Conservation (phyloP, 345 rosid species). For the Corchorus olitorius region DNA sequence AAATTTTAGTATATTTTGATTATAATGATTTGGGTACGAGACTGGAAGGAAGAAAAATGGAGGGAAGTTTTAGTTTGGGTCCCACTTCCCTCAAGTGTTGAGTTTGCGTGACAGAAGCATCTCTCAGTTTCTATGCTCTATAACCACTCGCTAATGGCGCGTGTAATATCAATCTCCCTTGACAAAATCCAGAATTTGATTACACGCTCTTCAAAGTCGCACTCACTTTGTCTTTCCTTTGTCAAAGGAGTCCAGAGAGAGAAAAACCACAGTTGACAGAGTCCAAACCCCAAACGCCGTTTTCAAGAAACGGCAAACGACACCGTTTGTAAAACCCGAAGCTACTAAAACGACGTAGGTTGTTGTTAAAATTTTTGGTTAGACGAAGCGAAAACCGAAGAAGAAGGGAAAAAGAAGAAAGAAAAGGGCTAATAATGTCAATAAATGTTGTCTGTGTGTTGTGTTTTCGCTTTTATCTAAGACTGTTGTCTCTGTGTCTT, state of each 20-base stretch:
- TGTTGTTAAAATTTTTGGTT: neutral
- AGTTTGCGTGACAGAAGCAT: conserved; percentile 43
- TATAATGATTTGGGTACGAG: neutral
- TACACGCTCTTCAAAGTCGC: conserved; percentile 23
- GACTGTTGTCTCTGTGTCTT: neutral
- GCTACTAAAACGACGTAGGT: conserved; percentile 27
- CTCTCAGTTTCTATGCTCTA: conserved; percentile 28
- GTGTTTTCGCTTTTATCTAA: conserved; percentile 8
- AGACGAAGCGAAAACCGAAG: neutral
- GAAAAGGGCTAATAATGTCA: neutral
- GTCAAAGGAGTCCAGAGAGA: conserved; percentile 19
- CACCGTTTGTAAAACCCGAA: conserved; percentile 29
- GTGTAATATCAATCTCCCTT: neutral
- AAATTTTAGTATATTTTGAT: neutral
- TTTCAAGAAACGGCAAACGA: conserved; percentile 27
- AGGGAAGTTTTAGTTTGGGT: conserved; percentile 35
- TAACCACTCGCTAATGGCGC: conserved; percentile 25
- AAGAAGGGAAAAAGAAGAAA: neutral
- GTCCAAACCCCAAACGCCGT: conserved; percentile 8
- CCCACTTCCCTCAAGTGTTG: conserved; percentile 44
- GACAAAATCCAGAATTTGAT: neutral
- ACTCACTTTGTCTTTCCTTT: conserved; percentile 9
- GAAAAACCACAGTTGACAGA: no score
- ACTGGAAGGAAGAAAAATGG: conserved; percentile 16
- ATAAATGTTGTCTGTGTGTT: neutral